Conservation (phyloP, 139 green algal genomes). For the Closterium sp. region DNA sequence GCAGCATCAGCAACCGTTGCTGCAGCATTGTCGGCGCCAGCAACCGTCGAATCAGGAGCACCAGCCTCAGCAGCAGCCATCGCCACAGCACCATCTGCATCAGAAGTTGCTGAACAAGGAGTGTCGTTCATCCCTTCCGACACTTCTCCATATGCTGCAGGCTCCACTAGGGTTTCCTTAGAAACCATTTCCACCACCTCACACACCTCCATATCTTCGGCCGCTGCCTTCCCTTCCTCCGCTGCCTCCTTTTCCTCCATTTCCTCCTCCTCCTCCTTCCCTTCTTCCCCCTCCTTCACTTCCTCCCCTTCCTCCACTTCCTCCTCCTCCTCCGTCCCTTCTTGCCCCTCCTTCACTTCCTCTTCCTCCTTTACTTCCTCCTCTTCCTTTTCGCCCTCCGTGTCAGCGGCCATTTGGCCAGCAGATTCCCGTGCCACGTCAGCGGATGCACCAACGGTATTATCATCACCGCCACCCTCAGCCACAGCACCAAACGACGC, state of each 20-base stretch:
- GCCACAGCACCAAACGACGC: neutral
- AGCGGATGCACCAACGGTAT: neutral
- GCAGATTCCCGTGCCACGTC: neutral
- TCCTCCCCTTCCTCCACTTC: neutral
- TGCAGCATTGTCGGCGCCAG: neutral
- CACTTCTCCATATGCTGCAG: neutral
- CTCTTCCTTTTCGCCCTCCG: neutral
- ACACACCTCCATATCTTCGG: neutral
- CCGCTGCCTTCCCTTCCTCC: neutral
- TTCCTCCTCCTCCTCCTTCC: too few relatives aligned
- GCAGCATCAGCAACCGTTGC: neutral
- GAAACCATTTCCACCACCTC: neutral
- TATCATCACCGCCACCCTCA: neutral
- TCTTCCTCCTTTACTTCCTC: neutral
- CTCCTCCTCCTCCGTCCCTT: too few relatives aligned
- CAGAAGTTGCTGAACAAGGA: neutral
- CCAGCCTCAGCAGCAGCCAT: neutral
- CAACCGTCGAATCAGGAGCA: neutral
- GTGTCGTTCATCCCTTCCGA: neutral
- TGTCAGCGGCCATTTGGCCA: neutral
- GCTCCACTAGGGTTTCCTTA: neutral
- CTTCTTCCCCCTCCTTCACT: neutral
- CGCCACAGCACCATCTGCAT: neutral
- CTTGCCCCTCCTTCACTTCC: too few relatives aligned
- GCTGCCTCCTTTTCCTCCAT: too few relatives aligned